Evolutionary conservation across 192 early-diverging fungal genomes (phyloP), one percentile per base, ranked within the genome.

Genomic region (Podila verticillata): DNA sequence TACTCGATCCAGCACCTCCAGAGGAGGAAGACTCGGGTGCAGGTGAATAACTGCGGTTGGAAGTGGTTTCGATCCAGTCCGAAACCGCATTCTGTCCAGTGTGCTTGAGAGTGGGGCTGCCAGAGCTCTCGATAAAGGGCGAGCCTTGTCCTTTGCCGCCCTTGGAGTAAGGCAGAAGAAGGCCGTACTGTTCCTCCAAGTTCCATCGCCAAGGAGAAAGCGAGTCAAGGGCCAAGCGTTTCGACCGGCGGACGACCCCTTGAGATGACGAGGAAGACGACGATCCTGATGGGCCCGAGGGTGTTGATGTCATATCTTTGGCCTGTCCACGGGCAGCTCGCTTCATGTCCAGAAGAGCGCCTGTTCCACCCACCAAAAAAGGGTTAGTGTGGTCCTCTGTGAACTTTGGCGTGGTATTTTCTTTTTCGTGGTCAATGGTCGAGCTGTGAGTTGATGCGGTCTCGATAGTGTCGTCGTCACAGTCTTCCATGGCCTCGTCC

Each of bases 121-220:
- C 49, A 34, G 47, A 26, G 47, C 36, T 47, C 49, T 24, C 35
- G 1, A 22, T 31, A 58, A 54, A 54, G 51, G 51, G 51, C 22
- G 51, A n/a, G 7, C 49, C 59, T 34, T 34, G 24, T 15, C 28
- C 48, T 20, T 74, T 74, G 47, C 20, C 30, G 28, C 51, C 60
- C 20, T 74, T 62, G 10, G 9, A 12, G 44, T 58, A 17, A 34
- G 31, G 20, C 13, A 47, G 15, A 28, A 49, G 5, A 1, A 67
- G 48, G 19, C 29, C 58, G 2, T 34, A 19, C 0, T 71, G 58
- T 13, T 70, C 68, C 12, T 65, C 69, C 35, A 71, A 64, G 44
- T 79, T 79, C 75, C 75, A 79, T 32, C 68, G 75, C 68, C 75
- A 71, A 13, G 75, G 75, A 6, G 75, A 79, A 19, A 79, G 70